A percentile compares a stretch with the other conserved stretches of the same genome.
These are phyloP conservation scores for Prunus mira DNA, from an alignment of 306 rosid species.

Conservation along the genomic window DNA sequence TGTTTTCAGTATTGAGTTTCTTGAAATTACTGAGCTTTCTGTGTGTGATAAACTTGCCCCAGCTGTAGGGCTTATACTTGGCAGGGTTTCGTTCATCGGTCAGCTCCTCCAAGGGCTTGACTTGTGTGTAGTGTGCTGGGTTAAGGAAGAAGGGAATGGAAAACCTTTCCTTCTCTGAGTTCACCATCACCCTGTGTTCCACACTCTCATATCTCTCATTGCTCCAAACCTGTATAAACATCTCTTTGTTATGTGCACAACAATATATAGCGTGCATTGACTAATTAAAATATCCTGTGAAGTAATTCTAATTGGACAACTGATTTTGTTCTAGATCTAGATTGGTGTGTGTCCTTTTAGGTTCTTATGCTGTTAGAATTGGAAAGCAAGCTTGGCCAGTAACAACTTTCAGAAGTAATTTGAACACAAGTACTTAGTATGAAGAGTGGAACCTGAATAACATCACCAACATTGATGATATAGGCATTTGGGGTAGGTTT, in stretches of 20 bases:
- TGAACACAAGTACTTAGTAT: neutral
- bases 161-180: slow-evolving; percentile 55
- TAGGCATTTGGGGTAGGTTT: slow-evolving; percentile 32
- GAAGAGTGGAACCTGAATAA: slow-evolving; percentile 16
- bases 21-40: slow-evolving; percentile 55
- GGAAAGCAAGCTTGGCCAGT: too few species aligned
- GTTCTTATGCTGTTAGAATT: too few species aligned
- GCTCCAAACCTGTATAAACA: slow-evolving; percentile 72
- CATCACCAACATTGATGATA: slow-evolving; percentile 40
- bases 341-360: too few species aligned
- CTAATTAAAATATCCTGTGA: too few species aligned
- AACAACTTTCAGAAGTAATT: too few species aligned
- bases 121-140: slow-evolving; percentile 52
- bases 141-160: slow-evolving; percentile 66
- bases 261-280: too few species aligned
- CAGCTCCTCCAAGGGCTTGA: slow-evolving; percentile 60
- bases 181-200: slow-evolving; percentile 74
- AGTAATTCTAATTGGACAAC: neutral
- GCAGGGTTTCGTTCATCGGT: slow-evolving; percentile 41
- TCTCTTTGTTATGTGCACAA: neutral
- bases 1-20: slow-evolving; percentile 54
- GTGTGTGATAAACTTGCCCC: slow-evolving; percentile 46
- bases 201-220: slow-evolving; percentile 69
- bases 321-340: too few species aligned
- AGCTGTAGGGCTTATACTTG: slow-evolving; percentile 42